Evolutionary conservation across 495 filamentous ascomycete species (phyloP).

Genomic region (Astrothelium subdiscretum): DNA sequence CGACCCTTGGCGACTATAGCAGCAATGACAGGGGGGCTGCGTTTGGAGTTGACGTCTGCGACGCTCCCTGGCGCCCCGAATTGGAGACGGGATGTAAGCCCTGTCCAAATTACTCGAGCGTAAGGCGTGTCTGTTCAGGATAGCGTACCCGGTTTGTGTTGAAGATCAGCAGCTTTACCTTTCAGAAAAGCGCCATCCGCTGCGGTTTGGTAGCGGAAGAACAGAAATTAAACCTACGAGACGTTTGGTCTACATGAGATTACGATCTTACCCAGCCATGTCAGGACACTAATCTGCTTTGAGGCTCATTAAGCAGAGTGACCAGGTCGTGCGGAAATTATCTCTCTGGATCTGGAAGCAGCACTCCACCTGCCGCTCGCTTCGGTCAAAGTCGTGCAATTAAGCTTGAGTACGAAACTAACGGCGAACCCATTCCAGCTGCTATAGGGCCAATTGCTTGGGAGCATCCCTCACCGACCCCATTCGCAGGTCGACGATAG

Average conservation of each 20-base stretch:
- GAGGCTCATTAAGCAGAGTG: background rate
- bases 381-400: background rate
- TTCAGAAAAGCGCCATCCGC: background rate
- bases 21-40: background rate
- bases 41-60: background rate
- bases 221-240: background rate
- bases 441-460: background rate
- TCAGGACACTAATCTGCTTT: background rate
- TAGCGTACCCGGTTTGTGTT: background rate
- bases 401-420: background rate
- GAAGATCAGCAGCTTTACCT: background rate
- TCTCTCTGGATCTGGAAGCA: background rate
- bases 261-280: background rate
- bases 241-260: background rate
- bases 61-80: no score
- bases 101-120: background rate
- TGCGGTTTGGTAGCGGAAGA: background rate
- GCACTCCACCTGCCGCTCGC: background rate
- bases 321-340: background rate
- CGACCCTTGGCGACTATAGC: background rate
- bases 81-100: no score
- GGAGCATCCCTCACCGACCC: background rate
- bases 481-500: no score
- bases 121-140: background rate
- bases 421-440: background rate